phyloP scores from a whole-genome alignment of 495 filamentous ascomycete genomes.

The Penicillium coffeae region DNA sequence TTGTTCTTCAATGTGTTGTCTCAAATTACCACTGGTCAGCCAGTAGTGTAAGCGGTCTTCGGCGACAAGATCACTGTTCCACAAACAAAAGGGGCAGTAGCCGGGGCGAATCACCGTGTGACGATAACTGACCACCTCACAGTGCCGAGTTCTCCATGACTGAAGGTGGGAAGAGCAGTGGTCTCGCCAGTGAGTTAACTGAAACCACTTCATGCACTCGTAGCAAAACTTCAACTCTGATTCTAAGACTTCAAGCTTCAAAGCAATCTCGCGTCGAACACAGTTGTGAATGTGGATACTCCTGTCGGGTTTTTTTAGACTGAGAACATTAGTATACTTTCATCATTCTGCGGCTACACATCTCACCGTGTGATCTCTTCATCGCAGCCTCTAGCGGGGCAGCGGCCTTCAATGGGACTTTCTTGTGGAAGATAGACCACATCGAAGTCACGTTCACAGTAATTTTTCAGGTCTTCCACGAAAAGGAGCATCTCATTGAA shows the following conservation, averaged over 20 bases:
- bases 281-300: constrained; percentile 17
- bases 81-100: constrained; percentile 17
- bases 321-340: constrained; percentile 11
- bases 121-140: constrained; percentile 18
- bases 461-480: constrained; percentile 13
- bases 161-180: constrained; percentile 12
- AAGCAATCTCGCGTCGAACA: constrained; percentile 7
- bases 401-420: constrained; percentile 15
- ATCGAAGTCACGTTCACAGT: constrained; percentile 16
- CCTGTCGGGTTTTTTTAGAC: constrained; percentile 14
- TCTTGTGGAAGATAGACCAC: constrained; percentile 20
- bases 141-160: constrained; percentile 15
- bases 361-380: constrained; percentile 12
- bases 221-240: constrained; percentile 15
- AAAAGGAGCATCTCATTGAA: constrained; percentile 21
- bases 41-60: constrained; percentile 15
- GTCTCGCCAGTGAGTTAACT: constrained; percentile 10
- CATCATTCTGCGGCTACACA: constrained; percentile 3
- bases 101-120: constrained; percentile 14
- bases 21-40: constrained; percentile 16
- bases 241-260: constrained; percentile 9
- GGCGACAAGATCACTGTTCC: constrained; percentile 2
- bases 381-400: constrained; percentile 9
- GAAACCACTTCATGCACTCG: constrained; percentile 16
- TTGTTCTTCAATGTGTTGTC: constrained; percentile 17